Evolutionary conservation across 2,329 filamentous ascomycete genomes (phyloP), one percentile per base, ranked within the genome.

Genomic region (Aspergillus ochraceoroseus): DNA sequence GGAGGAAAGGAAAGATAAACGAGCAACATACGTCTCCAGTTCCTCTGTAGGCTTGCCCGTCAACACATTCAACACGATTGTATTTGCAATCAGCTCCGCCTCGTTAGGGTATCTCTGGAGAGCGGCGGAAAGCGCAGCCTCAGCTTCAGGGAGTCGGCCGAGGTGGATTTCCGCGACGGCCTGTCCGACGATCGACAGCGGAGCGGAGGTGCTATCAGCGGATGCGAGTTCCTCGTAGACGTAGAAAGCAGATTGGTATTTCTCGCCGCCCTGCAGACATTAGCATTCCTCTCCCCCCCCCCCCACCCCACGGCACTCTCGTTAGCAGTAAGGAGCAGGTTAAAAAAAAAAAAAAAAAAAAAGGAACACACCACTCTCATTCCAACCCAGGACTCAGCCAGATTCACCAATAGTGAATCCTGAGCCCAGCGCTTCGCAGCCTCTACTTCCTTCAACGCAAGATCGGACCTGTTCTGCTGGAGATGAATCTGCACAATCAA

Each of bases 191-290:
- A 95, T 77, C 12, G 80, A 84, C 52, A 82, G 75, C 37, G 82
- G 75, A 11, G 86, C 86, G 33, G 87, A 82, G 12, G 86, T 88
- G 20, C 85, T 81, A 2, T 88, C 83, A 18, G 86, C 83, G 61
- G 94, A 87, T 3, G 92, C 90, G 33, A 96, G 79, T 67, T 98
- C 92, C 68, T 96, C 90, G 59, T 87, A 96, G 46, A 96, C 90
- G 73, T 98, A 96, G 68, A 94, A 96, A 12, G 90, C 83, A 60
- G 92, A 86, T 61, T 96, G 92, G 68, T 96, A 96, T 64, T 87
- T 92, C 55, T 95, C 88, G 53, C 89, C 89, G 59, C 90, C 90
- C 84, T 94, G 22, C 7, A 25, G 7, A 15, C 8, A 13, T 14
- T 11, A 19, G 15, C n/a, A 34, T 7, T n/a, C n/a, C n/a, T n/a